Base-by-base conservation (phyloP, 2,329 filamentous ascomycete species). In the Apiospora malaysiana region DNA sequence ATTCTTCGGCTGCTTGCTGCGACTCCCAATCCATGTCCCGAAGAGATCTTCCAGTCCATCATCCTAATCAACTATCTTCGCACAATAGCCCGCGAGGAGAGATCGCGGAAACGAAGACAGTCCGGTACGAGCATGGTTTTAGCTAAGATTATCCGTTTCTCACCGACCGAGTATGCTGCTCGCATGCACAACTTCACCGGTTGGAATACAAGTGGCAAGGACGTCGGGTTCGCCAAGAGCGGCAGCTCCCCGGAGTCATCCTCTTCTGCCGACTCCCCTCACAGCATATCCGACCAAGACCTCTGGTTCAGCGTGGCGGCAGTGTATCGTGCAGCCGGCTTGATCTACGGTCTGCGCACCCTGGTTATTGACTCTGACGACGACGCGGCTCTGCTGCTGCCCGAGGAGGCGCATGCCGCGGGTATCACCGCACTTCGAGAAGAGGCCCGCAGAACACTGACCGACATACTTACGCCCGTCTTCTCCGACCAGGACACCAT, bases 51-150 rank as follows among this genome's bases (percentile, higher is more conserved):
- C 56, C 68, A 71, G 18, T 66, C 69, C 27, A 66, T 72, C 16
- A 71, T 70, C 10, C 56, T 72, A 42, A 56, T 71, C 65, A 72
- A 72, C 70, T 72, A 72, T 40, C 70, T 72, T 0, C 71, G 71
- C 25, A 66, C 70, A 1, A 69, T 71, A 27, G 49, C 65, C 23
- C n/a, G 25, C 23, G 42, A 59, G 23, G 27, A n/a, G 9, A 40
- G 21, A n/a, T 21, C 70, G 37, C 42, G 32, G 21, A 63, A 42
- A 27, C 56, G 63, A n/a, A 45, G 71, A 25, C 63, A 66, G 8
- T 46, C 68, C 7, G 71, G 71, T 12, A 72, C 71, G 3, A 66
- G 66, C 14, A 71, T 72, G 71, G 71, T 68, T 7, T 40, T 72
- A 4, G 68, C 63, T 10, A 72, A 71, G 40, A 69, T 72, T 12